Evolutionary conservation across 441 rosid genomes (phyloP).

Genomic region (Gossypium davidsonii): DNA sequence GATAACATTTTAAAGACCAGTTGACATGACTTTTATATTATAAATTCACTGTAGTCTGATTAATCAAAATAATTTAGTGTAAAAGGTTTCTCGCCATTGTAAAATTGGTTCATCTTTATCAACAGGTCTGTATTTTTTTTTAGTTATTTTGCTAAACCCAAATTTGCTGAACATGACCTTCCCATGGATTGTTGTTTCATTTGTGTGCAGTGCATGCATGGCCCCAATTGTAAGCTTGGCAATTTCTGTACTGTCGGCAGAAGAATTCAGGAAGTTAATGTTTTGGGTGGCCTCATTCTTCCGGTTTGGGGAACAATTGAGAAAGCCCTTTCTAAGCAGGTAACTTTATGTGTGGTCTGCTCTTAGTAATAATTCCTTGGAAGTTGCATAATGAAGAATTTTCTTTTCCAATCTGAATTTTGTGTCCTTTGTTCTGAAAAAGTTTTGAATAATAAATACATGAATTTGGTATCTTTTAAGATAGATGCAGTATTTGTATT

Average conservation of each 20-base stretch:
- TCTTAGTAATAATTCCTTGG: background rate
- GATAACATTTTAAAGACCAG: too few species aligned
- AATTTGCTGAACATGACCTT: conserved; percentile 9
- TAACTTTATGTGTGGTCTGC: conserved; percentile 16
- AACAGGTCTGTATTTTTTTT: background rate
- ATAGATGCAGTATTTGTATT: too few species aligned
- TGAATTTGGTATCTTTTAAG: too few species aligned
- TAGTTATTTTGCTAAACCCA: background rate
- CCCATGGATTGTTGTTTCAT: conserved; percentile 10
- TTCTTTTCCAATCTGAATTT: background rate
- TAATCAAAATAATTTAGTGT: too few species aligned
- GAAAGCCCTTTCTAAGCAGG: conserved; percentile 97
- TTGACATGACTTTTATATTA: too few species aligned
- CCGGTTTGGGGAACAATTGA: conserved; percentile 98
- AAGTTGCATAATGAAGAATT: background rate
- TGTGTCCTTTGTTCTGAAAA: background rate
- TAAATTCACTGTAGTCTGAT: too few species aligned
- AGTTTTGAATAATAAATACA: too few species aligned
- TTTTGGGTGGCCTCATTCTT: conserved; percentile 96
- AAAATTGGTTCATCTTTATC: background rate
- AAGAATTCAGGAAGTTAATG: conserved; percentile 88
- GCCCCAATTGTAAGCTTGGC: conserved; percentile 88
- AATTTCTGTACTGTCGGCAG: conserved; percentile 90
- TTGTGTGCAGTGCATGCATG: conserved; percentile 91
- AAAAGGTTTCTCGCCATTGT: too few species aligned